phyloP scores from a whole-genome alignment of 108 stramenopile genomes.

The Pseudonitzschia pungens region DNA sequence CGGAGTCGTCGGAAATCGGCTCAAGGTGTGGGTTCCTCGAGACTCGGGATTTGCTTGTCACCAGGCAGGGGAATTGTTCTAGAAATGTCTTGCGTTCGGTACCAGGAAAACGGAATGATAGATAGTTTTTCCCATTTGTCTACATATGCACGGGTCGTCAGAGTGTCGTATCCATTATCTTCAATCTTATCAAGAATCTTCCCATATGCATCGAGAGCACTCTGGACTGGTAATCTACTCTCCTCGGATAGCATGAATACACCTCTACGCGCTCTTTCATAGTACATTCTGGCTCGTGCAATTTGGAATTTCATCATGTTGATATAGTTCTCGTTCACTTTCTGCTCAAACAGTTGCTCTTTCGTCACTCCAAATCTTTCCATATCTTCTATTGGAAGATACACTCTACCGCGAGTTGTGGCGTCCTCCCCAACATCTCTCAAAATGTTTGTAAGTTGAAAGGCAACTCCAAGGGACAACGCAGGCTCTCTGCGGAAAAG shows the following conservation, averaged over 20 bases:
- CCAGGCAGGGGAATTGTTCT: conserved; percentile 73
- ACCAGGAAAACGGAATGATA: conserved; percentile 92
- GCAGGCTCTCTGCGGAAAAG: conserved; percentile 77
- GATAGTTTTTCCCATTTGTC: conserved; percentile 95
- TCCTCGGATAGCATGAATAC: conserved; percentile 91
- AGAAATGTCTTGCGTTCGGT: conserved; percentile 81
- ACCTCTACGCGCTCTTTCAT: conserved; percentile 89
- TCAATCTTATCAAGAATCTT: conserved; percentile 94
- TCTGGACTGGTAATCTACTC: conserved; percentile 88
- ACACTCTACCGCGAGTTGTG: conserved; percentile 85
- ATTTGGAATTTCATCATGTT: conserved; percentile 96
- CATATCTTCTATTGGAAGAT: conserved; percentile 92
- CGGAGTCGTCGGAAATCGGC: neutral
- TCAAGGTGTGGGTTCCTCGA: conserved; percentile 19
- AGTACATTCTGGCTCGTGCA: conserved; percentile 90
- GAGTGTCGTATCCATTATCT: conserved; percentile 92
- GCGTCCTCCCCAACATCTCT: conserved; percentile 98
- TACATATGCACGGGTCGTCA: conserved; percentile 93
- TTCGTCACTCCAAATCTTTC: conserved; percentile 89
- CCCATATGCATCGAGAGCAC: conserved; percentile 91
- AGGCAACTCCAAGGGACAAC: conserved; percentile 94
- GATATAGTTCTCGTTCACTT: conserved; percentile 87
- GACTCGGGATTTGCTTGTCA: conserved; percentile 44
- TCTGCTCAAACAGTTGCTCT: conserved; percentile 86
- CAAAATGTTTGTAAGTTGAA: conserved; percentile 98